phyloP scores from a whole-genome alignment of 495 filamentous ascomycete genomes.

The Neurospora sp. region DNA sequence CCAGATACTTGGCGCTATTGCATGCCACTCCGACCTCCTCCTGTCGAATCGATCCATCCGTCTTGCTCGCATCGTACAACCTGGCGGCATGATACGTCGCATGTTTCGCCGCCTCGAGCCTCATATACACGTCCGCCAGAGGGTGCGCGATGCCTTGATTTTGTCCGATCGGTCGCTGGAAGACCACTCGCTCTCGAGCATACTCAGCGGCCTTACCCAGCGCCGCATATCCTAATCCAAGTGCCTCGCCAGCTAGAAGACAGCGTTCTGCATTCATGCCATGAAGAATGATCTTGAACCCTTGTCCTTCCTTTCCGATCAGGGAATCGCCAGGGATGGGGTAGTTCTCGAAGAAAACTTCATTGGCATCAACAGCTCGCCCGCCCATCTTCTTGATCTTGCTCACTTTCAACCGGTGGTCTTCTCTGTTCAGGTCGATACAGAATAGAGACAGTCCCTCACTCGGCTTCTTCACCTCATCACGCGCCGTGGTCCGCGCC shows the following conservation, averaged over 20 bases:
- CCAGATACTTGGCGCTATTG: conserved; percentile 70
- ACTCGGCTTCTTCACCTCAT: conserved; percentile 53
- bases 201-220: conserved; percentile 55
- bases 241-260: conserved; percentile 64
- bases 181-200: conserved; percentile 58
- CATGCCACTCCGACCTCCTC: conserved; percentile 60
- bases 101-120: conserved; percentile 68
- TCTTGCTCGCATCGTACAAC: conserved; percentile 52
- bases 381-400: conserved; percentile 78
- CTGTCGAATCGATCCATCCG: conserved; percentile 45
- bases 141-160: conserved; percentile 72
- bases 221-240: conserved; percentile 67
- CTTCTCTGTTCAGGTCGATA: conserved; percentile 53
- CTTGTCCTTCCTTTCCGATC: conserved; percentile 59
- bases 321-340: conserved; percentile 46
- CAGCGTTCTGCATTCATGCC: conserved; percentile 80
- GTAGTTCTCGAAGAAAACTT: conserved; percentile 76
- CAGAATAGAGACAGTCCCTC: conserved; percentile 70
- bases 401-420: conserved; percentile 50
- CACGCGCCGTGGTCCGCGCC: conserved; percentile 58
- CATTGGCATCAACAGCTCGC: conserved; percentile 69
- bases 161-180: conserved; percentile 59
- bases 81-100: conserved; percentile 69
- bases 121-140: conserved; percentile 65
- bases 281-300: conserved; percentile 68